These are phyloP conservation scores for Metschnikowia proteae DNA, from an alignment of 805 yeast species.

Conservation along the genomic window DNA sequence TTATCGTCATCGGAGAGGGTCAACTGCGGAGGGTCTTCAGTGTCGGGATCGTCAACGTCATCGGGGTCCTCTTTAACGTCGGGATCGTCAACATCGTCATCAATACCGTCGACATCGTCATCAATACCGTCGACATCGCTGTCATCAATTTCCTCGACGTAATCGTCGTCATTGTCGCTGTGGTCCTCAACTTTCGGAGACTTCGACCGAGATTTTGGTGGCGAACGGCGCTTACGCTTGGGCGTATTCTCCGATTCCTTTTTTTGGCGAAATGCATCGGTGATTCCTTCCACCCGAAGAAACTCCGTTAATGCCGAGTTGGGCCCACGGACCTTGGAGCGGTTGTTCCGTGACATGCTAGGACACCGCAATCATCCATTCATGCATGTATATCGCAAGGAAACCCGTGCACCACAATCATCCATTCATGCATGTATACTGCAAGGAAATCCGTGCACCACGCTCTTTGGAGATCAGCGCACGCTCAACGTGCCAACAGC, in stretches of 20 bases:
- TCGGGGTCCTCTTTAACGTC: not conserved
- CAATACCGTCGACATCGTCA: slow-evolving; percentile 5
- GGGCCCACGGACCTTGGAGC: slow-evolving; percentile 48
- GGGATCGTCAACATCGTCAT: not conserved
- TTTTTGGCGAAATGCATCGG: slow-evolving; percentile 63
- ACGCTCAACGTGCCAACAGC: not conserved
- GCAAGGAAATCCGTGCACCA: not conserved
- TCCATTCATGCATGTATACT: not conserved
- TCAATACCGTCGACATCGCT: slow-evolving; percentile 7
- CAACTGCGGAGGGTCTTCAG: not conserved
- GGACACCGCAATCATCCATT: not conserved
- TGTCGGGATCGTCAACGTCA: not conserved
- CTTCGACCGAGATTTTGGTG: slow-evolving; percentile 1
- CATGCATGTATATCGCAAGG: not conserved
- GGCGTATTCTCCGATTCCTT: slow-evolving; percentile 22
- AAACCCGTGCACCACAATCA: slow-evolving; percentile 1
- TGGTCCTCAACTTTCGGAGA: slow-evolving; percentile 6
- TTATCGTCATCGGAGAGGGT: slow-evolving; percentile 8
- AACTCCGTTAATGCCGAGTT: slow-evolving; percentile 90
- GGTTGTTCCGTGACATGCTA: slow-evolving; percentile 5
- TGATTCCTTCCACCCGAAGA: slow-evolving; percentile 83
- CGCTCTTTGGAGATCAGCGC: not conserved
- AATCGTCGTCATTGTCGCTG: slow-evolving; percentile 6
- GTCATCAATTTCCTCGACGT: slow-evolving; percentile 2
- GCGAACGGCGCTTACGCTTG: slow-evolving; percentile 23